Evolutionary conservation across 805 yeast genomes (phyloP).

Genomic region (Clavispora carvajalis): DNA sequence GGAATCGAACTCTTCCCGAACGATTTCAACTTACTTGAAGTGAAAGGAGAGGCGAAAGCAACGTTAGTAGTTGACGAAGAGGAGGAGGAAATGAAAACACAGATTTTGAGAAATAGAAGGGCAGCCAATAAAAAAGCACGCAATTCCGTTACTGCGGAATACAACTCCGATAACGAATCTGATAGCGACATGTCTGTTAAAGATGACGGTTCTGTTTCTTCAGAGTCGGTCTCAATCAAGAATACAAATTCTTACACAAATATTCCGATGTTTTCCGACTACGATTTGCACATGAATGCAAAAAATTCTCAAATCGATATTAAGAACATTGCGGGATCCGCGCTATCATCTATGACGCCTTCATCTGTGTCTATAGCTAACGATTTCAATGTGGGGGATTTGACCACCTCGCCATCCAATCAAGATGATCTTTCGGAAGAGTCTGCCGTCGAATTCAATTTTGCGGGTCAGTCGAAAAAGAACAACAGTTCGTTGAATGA

Average conservation of each 20-base stretch:
- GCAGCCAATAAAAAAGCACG: conserved; percentile 22
- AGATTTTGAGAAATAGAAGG: conserved; percentile 42
- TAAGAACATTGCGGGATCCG: conserved; percentile 8
- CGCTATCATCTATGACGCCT: conserved; percentile 18
- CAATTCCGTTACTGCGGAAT: conserved; percentile 9
- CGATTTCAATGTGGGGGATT: conserved; percentile 21
- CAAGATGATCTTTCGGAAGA: not conserved
- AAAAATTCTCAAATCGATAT: conserved; percentile 13
- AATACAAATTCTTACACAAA: conserved; percentile 60
- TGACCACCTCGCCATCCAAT: conserved; percentile 4
- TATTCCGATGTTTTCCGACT: conserved; percentile 58
- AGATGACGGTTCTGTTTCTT: conserved; percentile 33
- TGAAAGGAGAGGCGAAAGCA: conserved; percentile 34
- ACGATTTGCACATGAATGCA: conserved; percentile 30
- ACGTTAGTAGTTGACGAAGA: conserved; percentile 39
- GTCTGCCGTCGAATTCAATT: not conserved
- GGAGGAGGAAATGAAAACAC: conserved; percentile 46
- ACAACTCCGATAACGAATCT: conserved; percentile 2
- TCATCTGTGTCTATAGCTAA: conserved; percentile 30
- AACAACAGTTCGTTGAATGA: not conserved
- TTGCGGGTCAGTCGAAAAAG: not conserved
- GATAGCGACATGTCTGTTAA: conserved; percentile 17
- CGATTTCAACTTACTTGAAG: conserved; percentile 62
- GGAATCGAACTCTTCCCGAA: conserved; percentile 81
- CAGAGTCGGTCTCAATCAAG: conserved; percentile 59